Percentiles rank a stretch among this genome's conserved stretches.
phyloP scores from a whole-genome alignment of 345 rosid species.

The Syzygium aqueum region DNA sequence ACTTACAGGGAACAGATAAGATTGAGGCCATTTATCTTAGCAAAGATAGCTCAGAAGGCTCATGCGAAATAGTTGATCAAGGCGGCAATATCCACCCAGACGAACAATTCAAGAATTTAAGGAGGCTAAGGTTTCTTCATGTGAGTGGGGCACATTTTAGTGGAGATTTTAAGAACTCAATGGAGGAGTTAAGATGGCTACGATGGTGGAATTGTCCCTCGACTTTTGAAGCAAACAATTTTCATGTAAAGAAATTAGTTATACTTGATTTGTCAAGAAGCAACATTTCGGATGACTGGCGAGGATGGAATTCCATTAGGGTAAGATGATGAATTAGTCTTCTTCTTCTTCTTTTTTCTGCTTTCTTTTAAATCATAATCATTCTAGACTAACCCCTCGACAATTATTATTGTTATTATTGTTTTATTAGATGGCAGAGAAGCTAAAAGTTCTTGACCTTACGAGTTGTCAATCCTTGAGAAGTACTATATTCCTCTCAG shows the following conservation, averaged over 20 bases:
- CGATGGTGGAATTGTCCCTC: neutral
- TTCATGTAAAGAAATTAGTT: neutral
- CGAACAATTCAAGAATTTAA: neutral
- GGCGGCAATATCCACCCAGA: rapidly evolving
- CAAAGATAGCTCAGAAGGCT: too few relatives aligned
- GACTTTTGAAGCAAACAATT: neutral
- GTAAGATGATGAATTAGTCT: neutral
- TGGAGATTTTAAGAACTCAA: neutral
- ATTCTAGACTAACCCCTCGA: neutral
- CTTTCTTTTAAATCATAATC: too few relatives aligned
- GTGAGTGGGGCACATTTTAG: neutral
- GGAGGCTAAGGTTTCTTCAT: neutral
- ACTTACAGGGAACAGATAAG: neutral
- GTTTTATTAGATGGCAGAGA: too few relatives aligned
- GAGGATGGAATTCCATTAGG: rapidly evolving
- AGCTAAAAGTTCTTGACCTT: too few relatives aligned
- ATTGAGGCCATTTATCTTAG: neutral
- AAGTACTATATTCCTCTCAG: too few relatives aligned
- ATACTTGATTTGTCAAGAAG: neutral
- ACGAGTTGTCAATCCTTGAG: too few relatives aligned
- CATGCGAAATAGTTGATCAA: rapidly evolving
- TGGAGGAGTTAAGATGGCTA: neutral
- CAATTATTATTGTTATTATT: neutral
- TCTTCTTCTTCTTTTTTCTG: rapidly evolving
- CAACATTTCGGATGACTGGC: rapidly evolving